Evolutionary conservation across 2,329 filamentous ascomycete species (phyloP), one percentile per base, ranked within the genome.

Genomic region (Neopestalotiopsis rosae): DNA sequence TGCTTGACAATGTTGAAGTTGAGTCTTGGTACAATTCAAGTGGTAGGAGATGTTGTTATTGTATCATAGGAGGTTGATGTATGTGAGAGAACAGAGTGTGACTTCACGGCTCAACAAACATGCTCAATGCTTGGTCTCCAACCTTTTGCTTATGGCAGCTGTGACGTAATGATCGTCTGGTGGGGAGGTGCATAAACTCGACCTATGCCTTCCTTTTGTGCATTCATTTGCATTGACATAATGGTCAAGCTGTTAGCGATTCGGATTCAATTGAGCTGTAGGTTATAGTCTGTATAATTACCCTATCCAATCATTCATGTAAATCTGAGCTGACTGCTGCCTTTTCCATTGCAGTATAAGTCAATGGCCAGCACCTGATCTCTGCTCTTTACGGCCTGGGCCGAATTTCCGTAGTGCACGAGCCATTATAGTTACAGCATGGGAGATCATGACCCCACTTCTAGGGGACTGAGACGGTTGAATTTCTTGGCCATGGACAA

Each of bases 151-250:
- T 28, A 61, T 12, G 28, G 57, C 20, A 30, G 57, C 57, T 61
- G 57, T 61, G 57, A 61, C 57, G 57, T 59, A 59, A 59, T 59
- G 57, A 34, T 61, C 57, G 24, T 17, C 45, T 52, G 17, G 45
- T 52, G 45, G 45, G n/a, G 45, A 52, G 45, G 9, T 9, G n/a
- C 5, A 20, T 52, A 20, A 17, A 20, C 17, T 20, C n/a, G 45
- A 14, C 45, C n/a, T 52, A 14, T 20, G 45, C 45, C 45, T 52
- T 52, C 45, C 45, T n/a, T 20, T 20, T 17, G 45, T n/a, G n/a
- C n/a, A 20, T 9, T 52, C n/a, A 52, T n/a, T 7, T 5, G 45
- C 45, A n/a, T n/a, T 52, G n/a, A 20, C n/a, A 52, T 52, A 3
- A n/a, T 20, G 45, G 3, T 52, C 17, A 52, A 7, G 45, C 17